Evolutionary conservation across 345 rosid species (phyloP).

Genomic region (Balakata baccata): DNA sequence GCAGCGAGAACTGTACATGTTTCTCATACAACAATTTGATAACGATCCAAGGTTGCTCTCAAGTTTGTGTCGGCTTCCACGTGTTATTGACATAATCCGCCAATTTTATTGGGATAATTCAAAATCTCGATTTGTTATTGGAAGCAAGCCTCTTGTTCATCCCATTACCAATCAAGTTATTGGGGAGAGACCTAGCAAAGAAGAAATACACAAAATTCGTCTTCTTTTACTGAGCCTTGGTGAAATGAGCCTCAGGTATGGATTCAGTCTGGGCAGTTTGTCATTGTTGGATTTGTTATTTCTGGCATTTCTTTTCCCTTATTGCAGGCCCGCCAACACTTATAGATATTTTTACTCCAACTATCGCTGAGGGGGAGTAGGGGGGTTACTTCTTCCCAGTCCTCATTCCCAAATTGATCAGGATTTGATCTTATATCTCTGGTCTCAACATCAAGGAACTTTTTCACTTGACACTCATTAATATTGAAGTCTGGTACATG

Average conservation of each 20-base stretch:
- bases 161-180: conserved; percentile 51
- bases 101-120: conserved; percentile 82
- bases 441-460: background rate
- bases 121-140: conserved; percentile 57
- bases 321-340: background rate
- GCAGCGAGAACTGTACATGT: conserved; percentile 94
- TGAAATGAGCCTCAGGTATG: conserved; percentile 94
- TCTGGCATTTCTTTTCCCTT: conserved; percentile 2
- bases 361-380: background rate
- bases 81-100: conserved; percentile 66
- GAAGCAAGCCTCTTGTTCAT: conserved; percentile 76
- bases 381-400: background rate
- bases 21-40: conserved; percentile 81
- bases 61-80: conserved; percentile 76
- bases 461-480: conserved; percentile 7
- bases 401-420: background rate
- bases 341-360: background rate
- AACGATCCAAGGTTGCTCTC: conserved; percentile 73
- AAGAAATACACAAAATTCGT: conserved; percentile 88
- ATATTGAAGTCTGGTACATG: conserved; percentile 19
- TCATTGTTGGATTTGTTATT: background rate
- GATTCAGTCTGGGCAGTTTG: background rate
- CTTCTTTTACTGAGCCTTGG: conserved; percentile 91
- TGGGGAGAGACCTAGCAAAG: conserved; percentile 75
- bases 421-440: background rate